A percentile compares a stretch with the other conserved stretches of the same genome.
Conservation (phyloP, 805 yeast species). For the Metschnikowia shivogae region DNA sequence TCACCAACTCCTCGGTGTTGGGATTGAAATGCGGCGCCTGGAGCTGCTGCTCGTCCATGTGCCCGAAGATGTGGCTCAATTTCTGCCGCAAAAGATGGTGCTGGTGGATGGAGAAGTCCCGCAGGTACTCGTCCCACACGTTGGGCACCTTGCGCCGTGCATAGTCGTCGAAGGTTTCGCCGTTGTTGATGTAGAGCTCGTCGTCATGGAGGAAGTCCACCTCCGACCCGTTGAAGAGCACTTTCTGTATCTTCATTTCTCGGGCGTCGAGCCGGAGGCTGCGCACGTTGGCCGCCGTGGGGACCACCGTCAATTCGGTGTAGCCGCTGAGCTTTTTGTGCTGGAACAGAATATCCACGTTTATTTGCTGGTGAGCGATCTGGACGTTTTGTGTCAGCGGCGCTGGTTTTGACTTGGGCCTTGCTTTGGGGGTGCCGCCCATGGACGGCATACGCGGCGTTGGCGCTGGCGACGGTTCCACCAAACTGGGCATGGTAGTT, state of each 20-base stretch:
- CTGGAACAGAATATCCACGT: constrained; percentile 75
- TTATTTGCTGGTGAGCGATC: constrained; percentile 81
- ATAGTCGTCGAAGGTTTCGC: constrained; percentile 26
- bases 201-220: constrained; percentile 56
- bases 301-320: constrained; percentile 80
- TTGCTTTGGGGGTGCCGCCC: constrained; percentile 14
- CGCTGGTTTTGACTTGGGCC: constrained; percentile 7
- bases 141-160: constrained; percentile 23
- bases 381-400: constrained; percentile 49
- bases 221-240: constrained; percentile 55
- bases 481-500: background rate
- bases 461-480: constrained; percentile 14
- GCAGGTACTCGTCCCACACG: constrained; percentile 42
- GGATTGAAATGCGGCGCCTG: constrained; percentile 17
- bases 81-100: constrained; percentile 56
- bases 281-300: constrained; percentile 56
- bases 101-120: constrained; percentile 44
- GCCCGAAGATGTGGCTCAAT: constrained; percentile 51
- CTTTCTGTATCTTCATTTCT: constrained; percentile 60
- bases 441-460: constrained; percentile 14
- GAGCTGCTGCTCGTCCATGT: constrained; percentile 25
- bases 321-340: constrained; percentile 57
- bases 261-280: constrained; percentile 74
- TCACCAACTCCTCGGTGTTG: constrained; percentile 60
- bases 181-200: constrained; percentile 38